Conservation (phyloP, 495 filamentous ascomycete species). For the Aspergillus homomorphus region DNA sequence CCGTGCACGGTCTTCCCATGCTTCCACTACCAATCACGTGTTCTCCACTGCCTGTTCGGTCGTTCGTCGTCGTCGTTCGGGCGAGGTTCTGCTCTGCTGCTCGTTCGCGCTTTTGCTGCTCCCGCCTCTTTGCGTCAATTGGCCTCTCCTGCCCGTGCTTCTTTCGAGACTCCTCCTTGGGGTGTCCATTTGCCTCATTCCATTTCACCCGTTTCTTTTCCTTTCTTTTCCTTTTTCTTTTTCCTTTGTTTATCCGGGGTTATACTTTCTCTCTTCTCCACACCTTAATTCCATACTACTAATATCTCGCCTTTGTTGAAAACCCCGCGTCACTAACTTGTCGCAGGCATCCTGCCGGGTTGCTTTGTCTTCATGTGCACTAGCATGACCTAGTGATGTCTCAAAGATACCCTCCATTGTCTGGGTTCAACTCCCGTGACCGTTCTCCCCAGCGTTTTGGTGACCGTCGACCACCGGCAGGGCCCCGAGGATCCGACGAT, state of each 20-base stretch:
- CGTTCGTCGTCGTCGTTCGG: conserved; percentile 6
- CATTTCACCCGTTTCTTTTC: background rate
- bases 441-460: conserved; percentile 46
- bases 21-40: conserved; percentile 25
- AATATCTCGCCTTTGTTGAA: background rate
- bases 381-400: conserved; percentile 52
- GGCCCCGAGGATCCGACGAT: conserved; percentile 42
- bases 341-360: conserved; percentile 23
- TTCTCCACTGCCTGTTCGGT: conserved; percentile 13
- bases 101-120: background rate
- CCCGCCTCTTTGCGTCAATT: conserved; percentile 7
- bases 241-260: background rate
- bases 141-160: background rate
- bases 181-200: background rate
- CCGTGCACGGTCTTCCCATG: conserved; percentile 15
- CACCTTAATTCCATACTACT: background rate
- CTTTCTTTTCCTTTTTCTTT: conserved; percentile 7
- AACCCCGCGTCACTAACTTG: conserved; percentile 17
- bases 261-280: conserved; percentile 3
- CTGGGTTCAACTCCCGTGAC: conserved; percentile 50
- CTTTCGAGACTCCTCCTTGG: background rate
- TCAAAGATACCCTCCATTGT: conserved; percentile 44
- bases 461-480: conserved; percentile 42
- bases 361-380: conserved; percentile 13
- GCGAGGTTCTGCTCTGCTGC: background rate